Evolutionary conservation across 1,139 yeast species (phyloP).

Genomic region (Hansenula sp.): DNA sequence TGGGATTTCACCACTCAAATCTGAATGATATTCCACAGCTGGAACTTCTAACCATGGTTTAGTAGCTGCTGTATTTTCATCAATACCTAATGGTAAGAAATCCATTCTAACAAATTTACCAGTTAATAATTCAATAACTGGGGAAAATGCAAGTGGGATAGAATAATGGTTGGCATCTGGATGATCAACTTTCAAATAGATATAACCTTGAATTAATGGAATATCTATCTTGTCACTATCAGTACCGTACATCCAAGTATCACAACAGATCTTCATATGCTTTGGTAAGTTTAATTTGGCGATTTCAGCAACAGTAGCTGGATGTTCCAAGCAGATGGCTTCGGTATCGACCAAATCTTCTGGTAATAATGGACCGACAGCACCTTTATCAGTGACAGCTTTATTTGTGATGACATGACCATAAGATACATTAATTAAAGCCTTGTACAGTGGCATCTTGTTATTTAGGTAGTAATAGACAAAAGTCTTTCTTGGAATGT

Average conservation of each 20-base stretch:
- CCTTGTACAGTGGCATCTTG: constrained; percentile 61
- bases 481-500: constrained; percentile 63
- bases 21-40: constrained; percentile 71
- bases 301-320: constrained; percentile 56
- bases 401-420: constrained; percentile 61
- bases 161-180: constrained; percentile 83
- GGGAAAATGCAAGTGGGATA: constrained; percentile 77
- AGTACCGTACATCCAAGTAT: constrained; percentile 91
- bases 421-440: constrained; percentile 63
- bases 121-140: constrained; percentile 70
- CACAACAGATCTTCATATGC: constrained; percentile 52
- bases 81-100: constrained; percentile 71
- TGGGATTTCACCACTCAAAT: constrained; percentile 54
- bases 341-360: constrained; percentile 63
- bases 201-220: constrained; percentile 68
- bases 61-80: constrained; percentile 53
- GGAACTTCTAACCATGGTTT: constrained; percentile 57
- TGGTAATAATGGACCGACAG: constrained; percentile 71
- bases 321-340: constrained; percentile 47
- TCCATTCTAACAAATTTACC: constrained; percentile 71
- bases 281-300: constrained; percentile 62
- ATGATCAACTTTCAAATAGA: constrained; percentile 73
- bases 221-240: constrained; percentile 41
- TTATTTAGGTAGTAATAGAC: constrained; percentile 58
- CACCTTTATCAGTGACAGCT: constrained; percentile 52